Evolutionary conservation across 2,329 filamentous ascomycete species (phyloP).

Genomic region (Annulohypoxylon truncatum): DNA sequence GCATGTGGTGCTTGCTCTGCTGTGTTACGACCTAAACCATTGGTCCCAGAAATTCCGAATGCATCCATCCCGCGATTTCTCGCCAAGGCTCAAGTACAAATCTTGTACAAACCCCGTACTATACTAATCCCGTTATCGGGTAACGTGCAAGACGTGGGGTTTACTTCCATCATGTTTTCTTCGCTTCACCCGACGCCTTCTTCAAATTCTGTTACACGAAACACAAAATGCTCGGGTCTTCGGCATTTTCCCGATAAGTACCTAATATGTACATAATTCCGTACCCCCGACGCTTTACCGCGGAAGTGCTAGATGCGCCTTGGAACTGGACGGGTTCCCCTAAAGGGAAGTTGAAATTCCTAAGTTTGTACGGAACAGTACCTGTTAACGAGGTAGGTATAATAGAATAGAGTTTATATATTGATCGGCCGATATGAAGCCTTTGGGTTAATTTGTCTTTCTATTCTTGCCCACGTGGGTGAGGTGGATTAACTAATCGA

Average conservation of each 20-base stretch:
- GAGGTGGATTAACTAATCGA: background rate
- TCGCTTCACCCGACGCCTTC: background rate
- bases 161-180: background rate
- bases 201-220: background rate
- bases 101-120: constrained; percentile 1
- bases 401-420: background rate
- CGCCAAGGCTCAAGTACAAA: constrained; percentile 21
- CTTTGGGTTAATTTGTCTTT: background rate
- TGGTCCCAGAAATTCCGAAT: constrained; percentile 13
- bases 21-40: constrained; percentile 26
- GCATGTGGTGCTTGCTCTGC: constrained; percentile 18
- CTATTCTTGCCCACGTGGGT: background rate
- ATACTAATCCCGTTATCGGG: constrained; percentile 34
- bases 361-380: background rate
- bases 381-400: background rate
- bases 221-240: background rate
- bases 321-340: constrained; percentile 10
- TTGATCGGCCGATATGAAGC: background rate
- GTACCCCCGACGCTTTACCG: constrained; percentile 7
- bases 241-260: constrained; percentile 12
- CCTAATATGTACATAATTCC: background rate
- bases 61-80: constrained; percentile 29
- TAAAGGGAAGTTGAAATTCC: constrained; percentile 21
- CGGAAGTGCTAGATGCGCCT: background rate
- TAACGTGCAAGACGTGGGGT: constrained; percentile 28